phyloP scores from a whole-genome alignment of 257 asterid species.

The Primulina eburnea region DNA sequence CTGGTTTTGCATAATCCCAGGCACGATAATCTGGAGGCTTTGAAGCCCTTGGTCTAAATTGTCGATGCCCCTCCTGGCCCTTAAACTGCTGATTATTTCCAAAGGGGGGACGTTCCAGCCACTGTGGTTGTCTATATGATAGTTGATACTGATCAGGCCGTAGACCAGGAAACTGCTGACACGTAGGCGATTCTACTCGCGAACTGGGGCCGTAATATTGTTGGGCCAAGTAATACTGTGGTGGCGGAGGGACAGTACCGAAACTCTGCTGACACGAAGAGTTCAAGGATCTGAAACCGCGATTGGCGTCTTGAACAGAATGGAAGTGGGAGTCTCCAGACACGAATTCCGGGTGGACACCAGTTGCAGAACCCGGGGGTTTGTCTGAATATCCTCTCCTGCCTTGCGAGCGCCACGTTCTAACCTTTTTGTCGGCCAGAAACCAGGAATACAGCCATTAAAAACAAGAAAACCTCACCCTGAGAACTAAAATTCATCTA shows the following conservation, averaged over 20 bases:
- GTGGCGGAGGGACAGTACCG: slow-evolving; percentile 46
- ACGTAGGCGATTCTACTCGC: slow-evolving; percentile 5
- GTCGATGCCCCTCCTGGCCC: slow-evolving; percentile 45
- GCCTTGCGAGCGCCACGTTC: slow-evolving; percentile 42
- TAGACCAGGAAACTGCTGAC: slow-evolving; percentile 25
- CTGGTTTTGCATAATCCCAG: slow-evolving; percentile 66
- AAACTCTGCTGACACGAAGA: slow-evolving; percentile 30
- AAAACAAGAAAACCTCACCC: slow-evolving; percentile 3
- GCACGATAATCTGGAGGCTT: slow-evolving; percentile 66
- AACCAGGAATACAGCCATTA: too few species aligned
- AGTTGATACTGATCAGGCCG: slow-evolving; percentile 23
- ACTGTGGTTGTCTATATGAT: slow-evolving; percentile 25
- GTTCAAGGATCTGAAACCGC: slow-evolving; percentile 36
- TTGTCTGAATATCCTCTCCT: slow-evolving; percentile 59
- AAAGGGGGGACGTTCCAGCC: slow-evolving; percentile 25
- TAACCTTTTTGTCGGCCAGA: slow-evolving; percentile 32
- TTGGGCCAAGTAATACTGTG: slow-evolving; percentile 27
- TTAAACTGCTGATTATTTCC: slow-evolving; percentile 48
- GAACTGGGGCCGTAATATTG: slow-evolving; percentile 27
- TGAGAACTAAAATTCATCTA: not conserved
- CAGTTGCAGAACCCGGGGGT: slow-evolving; percentile 24
- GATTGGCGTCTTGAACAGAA: slow-evolving; percentile 51
- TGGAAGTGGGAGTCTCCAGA: slow-evolving; percentile 61
- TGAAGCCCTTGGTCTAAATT: slow-evolving; percentile 45
- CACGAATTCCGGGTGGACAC: slow-evolving; percentile 33